Conservation (phyloP, 164 flowering plant genomes). For the Nymphaea colorata region DNA sequence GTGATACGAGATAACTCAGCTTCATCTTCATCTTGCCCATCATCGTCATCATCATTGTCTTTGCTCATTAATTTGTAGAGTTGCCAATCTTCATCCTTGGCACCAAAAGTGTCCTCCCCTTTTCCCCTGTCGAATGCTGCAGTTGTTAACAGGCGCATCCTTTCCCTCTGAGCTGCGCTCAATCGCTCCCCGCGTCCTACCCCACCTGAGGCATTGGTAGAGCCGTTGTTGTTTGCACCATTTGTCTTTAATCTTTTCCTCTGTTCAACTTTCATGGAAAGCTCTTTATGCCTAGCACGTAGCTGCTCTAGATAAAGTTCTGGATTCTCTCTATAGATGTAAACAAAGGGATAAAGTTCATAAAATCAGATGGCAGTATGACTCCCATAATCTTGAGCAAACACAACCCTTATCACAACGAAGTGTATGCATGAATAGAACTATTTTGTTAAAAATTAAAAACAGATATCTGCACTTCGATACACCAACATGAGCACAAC, state of each 20-base stretch:
- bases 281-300: conserved; percentile 57
- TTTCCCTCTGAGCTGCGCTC: conserved; percentile 89
- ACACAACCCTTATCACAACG: too few species aligned
- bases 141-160: conserved; percentile 94
- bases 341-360: neutral
- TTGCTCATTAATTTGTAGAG: conserved; percentile 92
- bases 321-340: conserved; percentile 66
- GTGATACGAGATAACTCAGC: conserved; percentile 60
- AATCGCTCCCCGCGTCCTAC: conserved; percentile 99
- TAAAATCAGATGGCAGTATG: neutral
- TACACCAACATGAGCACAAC: too few species aligned
- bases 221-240: conserved; percentile 59
- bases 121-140: conserved; percentile 98
- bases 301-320: conserved; percentile 78
- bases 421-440: too few species aligned
- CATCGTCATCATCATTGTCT: conserved; percentile 90
- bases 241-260: conserved; percentile 78
- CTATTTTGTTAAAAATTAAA: too few species aligned
- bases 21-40: conserved; percentile 69
- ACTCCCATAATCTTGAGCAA: too few species aligned
- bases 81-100: conserved; percentile 97
- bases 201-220: conserved; percentile 47
- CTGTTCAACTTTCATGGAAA: conserved; percentile 79
- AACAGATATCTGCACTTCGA: too few species aligned
- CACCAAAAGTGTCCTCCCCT: conserved; percentile 98